Conservation (phyloP, 495 filamentous ascomycete species). For the Hypoxylon perforatum region DNA sequence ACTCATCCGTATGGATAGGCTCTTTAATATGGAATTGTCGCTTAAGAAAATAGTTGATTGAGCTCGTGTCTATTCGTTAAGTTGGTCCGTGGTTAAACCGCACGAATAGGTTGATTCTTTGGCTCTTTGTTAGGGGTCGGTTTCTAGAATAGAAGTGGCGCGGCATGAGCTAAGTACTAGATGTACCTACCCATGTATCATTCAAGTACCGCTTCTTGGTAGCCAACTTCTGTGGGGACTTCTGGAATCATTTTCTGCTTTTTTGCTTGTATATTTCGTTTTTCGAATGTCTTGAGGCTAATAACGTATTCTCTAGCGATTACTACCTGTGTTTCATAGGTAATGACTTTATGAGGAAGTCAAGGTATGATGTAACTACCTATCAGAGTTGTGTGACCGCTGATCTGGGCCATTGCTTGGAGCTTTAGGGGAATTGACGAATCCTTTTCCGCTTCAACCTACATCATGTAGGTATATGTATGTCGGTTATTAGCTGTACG, state of each 20-base stretch:
- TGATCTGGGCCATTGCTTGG: conserved; percentile 7
- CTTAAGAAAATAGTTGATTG: background rate
- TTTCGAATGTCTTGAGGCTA: no score
- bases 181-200: no score
- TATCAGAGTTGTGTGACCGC: conserved; percentile 23
- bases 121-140: no score
- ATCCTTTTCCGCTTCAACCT: conserved; percentile 21
- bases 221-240: no score
- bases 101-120: background rate
- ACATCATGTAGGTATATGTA: conserved; percentile 8
- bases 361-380: conserved; percentile 15
- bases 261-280: no score
- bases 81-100: no score
- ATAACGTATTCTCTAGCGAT: no score
- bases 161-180: no score
- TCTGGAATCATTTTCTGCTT: no score
- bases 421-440: conserved; percentile 39
- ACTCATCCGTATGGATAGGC: conserved; percentile 16
- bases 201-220: no score
- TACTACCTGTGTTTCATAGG: background rate
- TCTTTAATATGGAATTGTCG: background rate
- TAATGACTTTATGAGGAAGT: conserved; percentile 14
- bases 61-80: background rate
- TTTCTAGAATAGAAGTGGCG: no score
- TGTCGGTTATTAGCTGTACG: background rate